Evolutionary conservation across 2,329 filamentous ascomycete genomes (phyloP).

Genomic region (Paraphoma chrysanthemicola): DNA sequence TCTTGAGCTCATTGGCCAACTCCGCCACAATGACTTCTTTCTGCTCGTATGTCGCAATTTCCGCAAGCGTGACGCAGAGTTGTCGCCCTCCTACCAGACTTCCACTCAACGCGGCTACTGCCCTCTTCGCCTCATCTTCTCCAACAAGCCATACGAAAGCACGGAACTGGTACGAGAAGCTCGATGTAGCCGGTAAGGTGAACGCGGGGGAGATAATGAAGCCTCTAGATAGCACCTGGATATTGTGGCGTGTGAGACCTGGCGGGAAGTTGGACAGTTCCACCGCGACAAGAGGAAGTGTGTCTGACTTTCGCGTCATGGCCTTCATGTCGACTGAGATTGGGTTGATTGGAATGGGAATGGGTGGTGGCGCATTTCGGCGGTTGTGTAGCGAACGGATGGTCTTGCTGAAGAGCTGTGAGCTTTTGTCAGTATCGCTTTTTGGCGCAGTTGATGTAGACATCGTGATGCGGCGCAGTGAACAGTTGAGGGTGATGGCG

Average conservation of each 20-base stretch:
- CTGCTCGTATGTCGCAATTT: conserved; percentile 2
- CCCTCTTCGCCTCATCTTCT: conserved; percentile 7
- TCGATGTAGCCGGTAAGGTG: conserved; percentile 3
- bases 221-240: conserved; percentile 9
- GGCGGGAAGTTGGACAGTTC: conserved; percentile 19
- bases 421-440: background rate
- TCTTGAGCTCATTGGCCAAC: conserved; percentile 17
- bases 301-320: background rate
- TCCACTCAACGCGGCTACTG: conserved; percentile 10
- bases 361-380: conserved; percentile 3
- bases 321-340: background rate
- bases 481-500: background rate
- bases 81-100: conserved; percentile 3
- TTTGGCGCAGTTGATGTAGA: background rate
- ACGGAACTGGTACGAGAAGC: conserved; percentile 16
- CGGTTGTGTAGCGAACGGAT: conserved; percentile 5
- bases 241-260: conserved; percentile 9
- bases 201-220: conserved; percentile 16
- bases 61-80: conserved; percentile 6
- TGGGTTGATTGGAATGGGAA: conserved; percentile 1
- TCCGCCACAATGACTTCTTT: conserved; percentile 9
- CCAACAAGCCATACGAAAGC: conserved; percentile 9
- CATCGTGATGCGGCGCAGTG: background rate
- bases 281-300: conserved; percentile 6
- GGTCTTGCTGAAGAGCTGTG: conserved; percentile 6